Evolutionary conservation across 192 early-diverging fungal species (phyloP).

Genomic region (Entomortierella parvispora): DNA sequence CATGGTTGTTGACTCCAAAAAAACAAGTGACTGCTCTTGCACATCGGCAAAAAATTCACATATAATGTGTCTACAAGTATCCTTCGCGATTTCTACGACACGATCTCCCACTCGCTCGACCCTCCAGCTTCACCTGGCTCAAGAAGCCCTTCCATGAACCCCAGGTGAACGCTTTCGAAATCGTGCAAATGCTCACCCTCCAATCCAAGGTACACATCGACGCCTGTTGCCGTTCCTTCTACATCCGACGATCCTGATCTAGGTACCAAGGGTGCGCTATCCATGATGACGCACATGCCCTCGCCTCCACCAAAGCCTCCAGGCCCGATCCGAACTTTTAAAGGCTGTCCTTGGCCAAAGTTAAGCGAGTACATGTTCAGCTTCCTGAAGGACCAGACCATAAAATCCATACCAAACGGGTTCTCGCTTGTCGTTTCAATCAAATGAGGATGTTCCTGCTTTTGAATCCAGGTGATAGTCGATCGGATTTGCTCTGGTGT

Average conservation of each 20-base stretch:
- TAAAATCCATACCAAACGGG: slow-evolving; percentile 44
- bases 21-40: too few species aligned
- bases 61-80: background rate
- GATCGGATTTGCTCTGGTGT: slow-evolving; percentile 41
- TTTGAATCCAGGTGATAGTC: slow-evolving; percentile 39
- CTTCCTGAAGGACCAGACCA: slow-evolving; percentile 51
- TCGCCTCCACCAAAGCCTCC: slow-evolving; percentile 50
- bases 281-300: slow-evolving; percentile 52
- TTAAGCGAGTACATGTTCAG: slow-evolving; percentile 37
- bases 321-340: slow-evolving; percentile 37
- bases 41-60: too few species aligned
- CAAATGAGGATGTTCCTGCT: slow-evolving; percentile 40
- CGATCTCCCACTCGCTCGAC: slow-evolving; percentile 16
- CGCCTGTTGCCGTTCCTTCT: slow-evolving; percentile 2
- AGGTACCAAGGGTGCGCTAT: slow-evolving; percentile 5
- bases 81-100: background rate
- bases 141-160: slow-evolving; percentile 44
- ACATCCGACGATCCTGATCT: background rate
- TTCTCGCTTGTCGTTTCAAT: slow-evolving; percentile 40
- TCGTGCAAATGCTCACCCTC: slow-evolving; percentile 43
- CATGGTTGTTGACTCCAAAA: too few species aligned
- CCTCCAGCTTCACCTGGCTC: slow-evolving; percentile 4
- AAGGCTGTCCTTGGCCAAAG: slow-evolving; percentile 31
- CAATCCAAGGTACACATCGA: slow-evolving; percentile 46
- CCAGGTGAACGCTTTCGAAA: slow-evolving; percentile 41